phyloP scores from a whole-genome alignment of 345 rosid species.

The Xanthoceras sorbifolium region DNA sequence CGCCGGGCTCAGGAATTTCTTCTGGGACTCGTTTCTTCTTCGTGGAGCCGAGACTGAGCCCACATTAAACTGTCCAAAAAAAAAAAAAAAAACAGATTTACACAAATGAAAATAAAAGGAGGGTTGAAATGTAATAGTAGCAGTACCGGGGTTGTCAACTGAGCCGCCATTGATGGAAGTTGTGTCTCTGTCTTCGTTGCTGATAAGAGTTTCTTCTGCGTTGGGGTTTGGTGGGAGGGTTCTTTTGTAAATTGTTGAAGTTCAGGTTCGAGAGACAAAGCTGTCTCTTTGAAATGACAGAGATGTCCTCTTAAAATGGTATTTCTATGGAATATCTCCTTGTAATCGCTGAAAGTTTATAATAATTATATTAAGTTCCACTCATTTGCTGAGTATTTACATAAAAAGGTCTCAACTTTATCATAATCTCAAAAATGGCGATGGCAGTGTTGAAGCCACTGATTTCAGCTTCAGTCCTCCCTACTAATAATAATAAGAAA shows the following conservation, averaged over 20 bases:
- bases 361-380: no score
- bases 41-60: constrained; percentile 46
- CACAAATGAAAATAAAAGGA: neutral
- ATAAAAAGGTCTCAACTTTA: constrained; percentile 10
- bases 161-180: constrained; percentile 54
- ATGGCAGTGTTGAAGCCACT: constrained; percentile 37
- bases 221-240: neutral
- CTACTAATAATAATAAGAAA: constrained; percentile 7
- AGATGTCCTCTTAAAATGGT: constrained; percentile 1
- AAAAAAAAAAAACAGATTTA: neutral
- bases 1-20: constrained; percentile 29
- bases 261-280: neutral
- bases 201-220: neutral
- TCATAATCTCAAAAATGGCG: neutral
- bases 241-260: neutral
- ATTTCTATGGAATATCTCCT: neutral
- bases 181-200: neutral
- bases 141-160: constrained; percentile 53
- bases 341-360: no score
- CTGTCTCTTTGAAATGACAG: neutral
- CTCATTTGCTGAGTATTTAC: neutral
- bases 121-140: neutral
- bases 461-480: constrained; percentile 17
- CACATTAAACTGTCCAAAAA: constrained; percentile 51
- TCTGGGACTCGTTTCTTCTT: constrained; percentile 30